Evolutionary conservation across 192 early-diverging fungal genomes (phyloP).

Genomic region (Coemansia sp.): DNA sequence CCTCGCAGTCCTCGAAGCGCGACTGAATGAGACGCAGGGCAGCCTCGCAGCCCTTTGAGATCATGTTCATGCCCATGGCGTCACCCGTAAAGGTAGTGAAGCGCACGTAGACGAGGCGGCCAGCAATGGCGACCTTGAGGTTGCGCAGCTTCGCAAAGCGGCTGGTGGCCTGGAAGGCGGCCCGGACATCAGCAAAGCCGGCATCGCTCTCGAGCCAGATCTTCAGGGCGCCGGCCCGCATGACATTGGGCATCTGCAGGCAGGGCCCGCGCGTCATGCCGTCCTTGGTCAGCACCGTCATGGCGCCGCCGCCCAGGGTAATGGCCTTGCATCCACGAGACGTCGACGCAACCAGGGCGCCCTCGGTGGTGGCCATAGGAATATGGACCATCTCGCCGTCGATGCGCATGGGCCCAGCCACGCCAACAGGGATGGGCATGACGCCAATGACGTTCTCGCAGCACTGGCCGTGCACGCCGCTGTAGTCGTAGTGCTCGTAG

Average conservation of each 20-base stretch:
- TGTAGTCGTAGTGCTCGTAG: conserved; percentile 84
- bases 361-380: conserved; percentile 97
- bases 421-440: conserved; percentile 87
- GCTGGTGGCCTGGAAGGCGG: conserved; percentile 82
- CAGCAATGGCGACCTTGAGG: conserved; percentile 81
- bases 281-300: conserved; percentile 73
- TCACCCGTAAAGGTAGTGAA: conserved; percentile 91
- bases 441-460: conserved; percentile 97
- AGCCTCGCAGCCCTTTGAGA: conserved; percentile 91
- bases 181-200: conserved; percentile 64
- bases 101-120: conserved; percentile 79
- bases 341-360: conserved; percentile 83
- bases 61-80: conserved; percentile 99
- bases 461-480: conserved; percentile 84
- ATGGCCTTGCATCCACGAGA: conserved; percentile 95
- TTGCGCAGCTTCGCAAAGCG: conserved; percentile 82
- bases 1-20: conserved; percentile 68
- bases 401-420: conserved; percentile 83
- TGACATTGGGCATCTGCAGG: conserved; percentile 75
- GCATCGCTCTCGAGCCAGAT: conserved; percentile 67
- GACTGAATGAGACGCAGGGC: conserved; percentile 63
- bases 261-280: conserved; percentile 94
- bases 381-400: conserved; percentile 80
- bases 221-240: conserved; percentile 64
- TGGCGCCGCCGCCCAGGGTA: conserved; percentile 79